Evolutionary conservation across 768 basidiomycete genomes (phyloP).

Genomic region (Leccinum incarnatum): DNA sequence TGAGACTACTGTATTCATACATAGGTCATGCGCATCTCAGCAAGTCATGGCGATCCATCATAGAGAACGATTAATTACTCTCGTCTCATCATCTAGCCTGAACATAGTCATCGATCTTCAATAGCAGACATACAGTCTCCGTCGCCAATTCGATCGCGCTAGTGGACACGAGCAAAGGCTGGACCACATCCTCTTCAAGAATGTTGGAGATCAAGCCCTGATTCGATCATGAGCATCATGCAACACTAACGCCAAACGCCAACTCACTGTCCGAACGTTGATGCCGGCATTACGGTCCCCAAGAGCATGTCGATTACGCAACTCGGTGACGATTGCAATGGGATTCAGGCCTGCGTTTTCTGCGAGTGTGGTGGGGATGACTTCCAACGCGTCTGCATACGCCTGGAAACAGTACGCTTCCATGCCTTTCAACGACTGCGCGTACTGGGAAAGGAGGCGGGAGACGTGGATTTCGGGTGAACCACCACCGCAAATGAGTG

Average conservation of each 20-base stretch:
- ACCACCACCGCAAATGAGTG: slow-evolving; percentile 93
- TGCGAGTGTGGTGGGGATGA: slow-evolving; percentile 95
- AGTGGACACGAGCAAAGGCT: slow-evolving; percentile 92
- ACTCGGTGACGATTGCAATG: slow-evolving; percentile 96
- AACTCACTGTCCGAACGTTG: slow-evolving; percentile 89
- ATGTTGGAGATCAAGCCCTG: slow-evolving; percentile 98
- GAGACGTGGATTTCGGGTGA: slow-evolving; percentile 99
- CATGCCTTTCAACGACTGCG: slow-evolving; percentile 94
- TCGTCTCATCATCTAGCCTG: slow-evolving; percentile 56
- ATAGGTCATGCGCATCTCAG: not conserved
- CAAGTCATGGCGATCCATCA: not conserved
- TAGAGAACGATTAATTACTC: not conserved
- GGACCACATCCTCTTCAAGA: slow-evolving; percentile 94
- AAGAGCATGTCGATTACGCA: slow-evolving; percentile 93
- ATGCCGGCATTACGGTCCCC: slow-evolving; percentile 96
- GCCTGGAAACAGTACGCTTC: slow-evolving; percentile 99
- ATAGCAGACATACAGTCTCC: slow-evolving; percentile 93
- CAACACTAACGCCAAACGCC: not conserved
- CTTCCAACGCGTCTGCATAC: slow-evolving; percentile 95
- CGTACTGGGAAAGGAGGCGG: slow-evolving; percentile 82
- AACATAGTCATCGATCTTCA: slow-evolving; percentile 96
- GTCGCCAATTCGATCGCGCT: slow-evolving; percentile 94
- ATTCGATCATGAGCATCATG: slow-evolving; percentile 8
- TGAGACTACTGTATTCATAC: not conserved
- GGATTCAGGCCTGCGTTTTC: slow-evolving; percentile 99